Base-by-base conservation (phyloP, 371 early-diverging fungal species). In the Mortierella sp. region DNA sequence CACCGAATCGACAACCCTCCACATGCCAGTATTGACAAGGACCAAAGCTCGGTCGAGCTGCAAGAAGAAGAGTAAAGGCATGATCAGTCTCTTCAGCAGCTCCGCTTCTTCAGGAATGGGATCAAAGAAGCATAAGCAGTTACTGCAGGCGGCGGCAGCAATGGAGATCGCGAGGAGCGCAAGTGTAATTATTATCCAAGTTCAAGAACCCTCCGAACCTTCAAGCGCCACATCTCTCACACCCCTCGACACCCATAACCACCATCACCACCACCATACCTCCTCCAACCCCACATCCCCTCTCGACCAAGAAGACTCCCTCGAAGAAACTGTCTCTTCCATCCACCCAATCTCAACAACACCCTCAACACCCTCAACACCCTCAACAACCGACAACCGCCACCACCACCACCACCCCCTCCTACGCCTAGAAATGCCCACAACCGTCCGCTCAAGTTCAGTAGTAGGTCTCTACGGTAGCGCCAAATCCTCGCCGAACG, bases 401-500 rank as follows among this genome's bases (percentile, higher is more conserved):
- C 38, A 78, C 73, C 1, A 78, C 75, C 0, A 55, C 58, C 4
- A 51, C 73, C 38, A 78, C 73, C 1, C 79, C 76, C 2, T 63
- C 8, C 55, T 75, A 11, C 75, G 71, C 6, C 71, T 77, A 21
- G 78, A 82, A 18, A 75, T 55, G 75, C 70, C 38, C 1, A 27
- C 68, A 4, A 38, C 44, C 14, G 71, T 56, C 18, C 51, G 73
- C 1, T 81, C 81, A 5, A 73, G 74, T 27, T 83, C 83, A 3
- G 35, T 83, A 29, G 65, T 83, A 49, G 79, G 75, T 4, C 74
- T 83, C n/a, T 83, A 78, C 71, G 83, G 79, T 14, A 83, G 83
- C 27, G 73, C 83, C 1, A 74, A 71, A 44, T 79, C 83, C 4
- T 83, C 79, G 24, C 83, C 83, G 8, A 76, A 75, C 38, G 79